A percentile compares a stretch with the other conserved stretches of the same genome.
These are phyloP conservation scores for Ustilago loliicola DNA, from an alignment of 1,284 basidiomycete species.

Conservation along the genomic window DNA sequence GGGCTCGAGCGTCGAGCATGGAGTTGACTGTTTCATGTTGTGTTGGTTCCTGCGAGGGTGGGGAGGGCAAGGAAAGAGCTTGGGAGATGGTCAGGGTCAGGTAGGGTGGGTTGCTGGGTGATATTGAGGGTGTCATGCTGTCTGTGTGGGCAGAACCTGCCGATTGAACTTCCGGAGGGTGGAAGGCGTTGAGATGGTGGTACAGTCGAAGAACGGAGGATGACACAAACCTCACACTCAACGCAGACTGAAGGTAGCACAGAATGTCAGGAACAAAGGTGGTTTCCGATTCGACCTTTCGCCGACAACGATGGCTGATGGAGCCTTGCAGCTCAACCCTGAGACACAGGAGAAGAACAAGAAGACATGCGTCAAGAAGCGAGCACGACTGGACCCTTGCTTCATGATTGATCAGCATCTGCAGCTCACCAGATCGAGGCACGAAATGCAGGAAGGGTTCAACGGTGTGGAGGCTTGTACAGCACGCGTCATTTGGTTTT, in stretches of 20 bases:
- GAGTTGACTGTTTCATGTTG: slow-evolving; percentile 67
- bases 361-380: slow-evolving; percentile 13
- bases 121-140: slow-evolving; percentile 28
- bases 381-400: slow-evolving; percentile 21
- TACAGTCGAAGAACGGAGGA: neutral
- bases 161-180: neutral
- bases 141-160: neutral
- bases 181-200: neutral
- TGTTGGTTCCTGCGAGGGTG: slow-evolving; percentile 64
- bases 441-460: slow-evolving; percentile 10
- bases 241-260: no score
- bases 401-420: slow-evolving; percentile 39
- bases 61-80: slow-evolving; percentile 36
- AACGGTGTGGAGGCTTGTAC: slow-evolving; percentile 32
- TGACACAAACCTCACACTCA: neutral
- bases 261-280: no score
- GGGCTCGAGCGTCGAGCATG: slow-evolving; percentile 69
- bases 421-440: slow-evolving; percentile 26
- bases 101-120: slow-evolving; percentile 36
- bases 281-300: no score
- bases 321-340: neutral
- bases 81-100: slow-evolving; percentile 50
- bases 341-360: slow-evolving; percentile 6
- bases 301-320: neutral
- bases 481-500: no score